phyloP scores from a whole-genome alignment of 495 filamentous ascomycete species.

The Chaetomium tenue region DNA sequence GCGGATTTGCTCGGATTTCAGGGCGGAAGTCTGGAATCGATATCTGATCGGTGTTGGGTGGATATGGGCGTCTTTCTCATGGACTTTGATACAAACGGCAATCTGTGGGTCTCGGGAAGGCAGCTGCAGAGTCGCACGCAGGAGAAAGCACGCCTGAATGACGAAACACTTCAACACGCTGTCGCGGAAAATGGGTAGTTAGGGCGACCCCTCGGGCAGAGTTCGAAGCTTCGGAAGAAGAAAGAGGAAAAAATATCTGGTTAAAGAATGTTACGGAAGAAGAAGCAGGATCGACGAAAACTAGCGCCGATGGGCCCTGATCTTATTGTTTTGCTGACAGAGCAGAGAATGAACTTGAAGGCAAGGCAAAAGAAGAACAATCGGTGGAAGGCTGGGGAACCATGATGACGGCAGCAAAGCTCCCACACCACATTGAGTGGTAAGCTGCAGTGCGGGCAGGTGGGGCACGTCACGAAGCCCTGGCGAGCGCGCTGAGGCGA shows the following conservation, averaged over 20 bases:
- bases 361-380: conserved; percentile 21
- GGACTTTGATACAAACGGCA: conserved; percentile 10
- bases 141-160: neutral
- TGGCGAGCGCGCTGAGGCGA: neutral
- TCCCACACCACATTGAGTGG: neutral
- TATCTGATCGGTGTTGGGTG: conserved; percentile 10
- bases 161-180: neutral
- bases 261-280: conserved; percentile 14
- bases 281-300: neutral
- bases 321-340: conserved; percentile 27
- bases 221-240: neutral
- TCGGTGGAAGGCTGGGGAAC: conserved; percentile 37
- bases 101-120: neutral
- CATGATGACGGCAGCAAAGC: conserved; percentile 29
- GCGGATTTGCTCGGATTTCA: neutral
- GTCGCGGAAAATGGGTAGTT: too few species aligned
- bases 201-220: neutral
- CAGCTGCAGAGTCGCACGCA: neutral
- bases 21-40: conserved; percentile 12
- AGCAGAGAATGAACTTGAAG: neutral
- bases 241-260: conserved; percentile 1
- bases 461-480: neutral
- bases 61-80: conserved; percentile 15
- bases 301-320: neutral
- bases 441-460: conserved; percentile 1